Evolutionary conservation across 2,329 filamentous ascomycete genomes (phyloP).

Genomic region (Aspergillus aculeatus): DNA sequence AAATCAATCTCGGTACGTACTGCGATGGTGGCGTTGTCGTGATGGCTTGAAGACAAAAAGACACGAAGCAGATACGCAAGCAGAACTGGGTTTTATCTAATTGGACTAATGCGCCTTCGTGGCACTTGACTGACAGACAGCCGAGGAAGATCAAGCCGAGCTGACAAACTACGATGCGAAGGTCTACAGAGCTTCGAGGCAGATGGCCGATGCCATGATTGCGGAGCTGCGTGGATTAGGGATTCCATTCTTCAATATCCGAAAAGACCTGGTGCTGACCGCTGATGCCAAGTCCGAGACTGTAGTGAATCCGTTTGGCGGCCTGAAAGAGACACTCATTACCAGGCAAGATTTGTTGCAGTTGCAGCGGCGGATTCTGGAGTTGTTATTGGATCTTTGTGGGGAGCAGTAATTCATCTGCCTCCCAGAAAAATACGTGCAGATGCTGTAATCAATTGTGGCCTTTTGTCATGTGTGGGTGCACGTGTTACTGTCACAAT

Average conservation of each 20-base stretch:
- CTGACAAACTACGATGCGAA: slow-evolving; percentile 60
- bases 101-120: not conserved
- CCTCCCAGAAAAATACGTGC: not conserved
- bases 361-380: slow-evolving; percentile 51
- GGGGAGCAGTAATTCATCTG: slow-evolving; percentile 26
- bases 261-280: slow-evolving; percentile 39
- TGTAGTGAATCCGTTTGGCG: not conserved
- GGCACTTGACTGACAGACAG: slow-evolving; percentile 31
- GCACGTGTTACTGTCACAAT: too few species aligned
- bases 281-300: not conserved
- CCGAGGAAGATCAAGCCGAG: slow-evolving; percentile 54
- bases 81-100: not conserved
- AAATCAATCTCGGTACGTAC: slow-evolving; percentile 33
- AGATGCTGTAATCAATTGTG: too few species aligned
- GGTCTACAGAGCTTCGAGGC: slow-evolving; percentile 58
- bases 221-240: slow-evolving; percentile 56
- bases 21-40: not conserved
- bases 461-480: too few species aligned
- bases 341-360: slow-evolving; percentile 43
- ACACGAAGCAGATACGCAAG: not conserved
- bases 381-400: slow-evolving; percentile 53
- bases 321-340: slow-evolving; percentile 24
- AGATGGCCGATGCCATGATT: slow-evolving; percentile 61
- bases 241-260: slow-evolving; percentile 61
- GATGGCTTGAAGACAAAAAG: not conserved